phyloP scores from a whole-genome alignment of 345 rosid species.

The Camelina neglecta region DNA sequence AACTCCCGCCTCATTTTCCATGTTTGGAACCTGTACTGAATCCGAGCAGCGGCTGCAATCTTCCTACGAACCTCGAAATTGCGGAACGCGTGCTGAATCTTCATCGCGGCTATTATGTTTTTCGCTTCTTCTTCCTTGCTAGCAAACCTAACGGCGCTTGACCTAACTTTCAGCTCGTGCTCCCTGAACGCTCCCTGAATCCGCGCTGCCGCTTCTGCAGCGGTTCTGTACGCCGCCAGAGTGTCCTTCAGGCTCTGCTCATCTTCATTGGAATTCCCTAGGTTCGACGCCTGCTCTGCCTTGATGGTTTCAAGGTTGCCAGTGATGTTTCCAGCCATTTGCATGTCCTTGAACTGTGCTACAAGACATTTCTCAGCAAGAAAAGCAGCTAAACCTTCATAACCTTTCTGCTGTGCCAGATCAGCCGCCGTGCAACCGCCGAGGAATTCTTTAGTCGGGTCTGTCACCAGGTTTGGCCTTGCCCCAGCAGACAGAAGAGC shows the following conservation, averaged over 20 bases:
- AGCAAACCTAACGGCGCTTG: constrained; percentile 53
- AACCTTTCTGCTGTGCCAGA: constrained; percentile 77
- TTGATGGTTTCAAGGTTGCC: constrained; percentile 63
- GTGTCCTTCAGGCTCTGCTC: constrained; percentile 77
- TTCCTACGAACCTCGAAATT: constrained; percentile 64
- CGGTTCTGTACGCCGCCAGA: constrained; percentile 81
- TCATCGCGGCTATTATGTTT: constrained; percentile 86
- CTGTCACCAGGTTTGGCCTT: constrained; percentile 87
- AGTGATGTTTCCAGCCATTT: constrained; percentile 77
- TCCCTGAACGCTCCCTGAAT: constrained; percentile 91
- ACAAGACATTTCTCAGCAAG: constrained; percentile 88
- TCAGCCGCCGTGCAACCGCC: constrained; percentile 88
- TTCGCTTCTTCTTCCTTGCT: constrained; percentile 76
- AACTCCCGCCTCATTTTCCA: constrained; percentile 87
- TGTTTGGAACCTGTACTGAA: constrained; percentile 86
- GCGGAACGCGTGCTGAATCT: constrained; percentile 95
- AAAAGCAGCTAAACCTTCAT: constrained; percentile 87
- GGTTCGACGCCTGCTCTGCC: constrained; percentile 39
- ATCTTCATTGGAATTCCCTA: constrained; percentile 59
- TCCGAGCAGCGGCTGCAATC: constrained; percentile 85
- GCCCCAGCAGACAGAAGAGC: constrained; percentile 92
- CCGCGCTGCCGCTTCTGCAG: constrained; percentile 95
- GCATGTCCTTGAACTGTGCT: constrained; percentile 82
- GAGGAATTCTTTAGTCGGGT: constrained; percentile 77
- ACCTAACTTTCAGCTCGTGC: constrained; percentile 68